Percentiles rank a stretch among this genome's conserved stretches.
These are phyloP conservation scores for Backusella morwellensis DNA, from an alignment of 192 early-diverging fungal genomes.

Conservation along the genomic window DNA sequence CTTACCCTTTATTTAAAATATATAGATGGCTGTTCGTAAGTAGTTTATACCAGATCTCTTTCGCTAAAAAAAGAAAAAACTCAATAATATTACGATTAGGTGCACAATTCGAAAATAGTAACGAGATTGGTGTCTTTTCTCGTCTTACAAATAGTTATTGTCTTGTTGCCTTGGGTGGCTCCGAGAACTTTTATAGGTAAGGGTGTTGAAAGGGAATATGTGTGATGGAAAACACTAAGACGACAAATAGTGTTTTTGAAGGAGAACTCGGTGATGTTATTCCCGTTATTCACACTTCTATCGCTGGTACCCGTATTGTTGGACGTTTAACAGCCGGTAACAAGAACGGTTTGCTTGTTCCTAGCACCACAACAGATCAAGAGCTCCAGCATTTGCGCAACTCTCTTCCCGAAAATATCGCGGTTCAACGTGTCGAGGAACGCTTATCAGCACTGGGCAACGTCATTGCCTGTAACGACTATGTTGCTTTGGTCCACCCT, in stretches of 20 bases:
- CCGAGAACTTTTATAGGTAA: conserved; percentile 99
- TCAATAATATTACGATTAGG: conserved; percentile 38
- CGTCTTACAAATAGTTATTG: conserved; percentile 98
- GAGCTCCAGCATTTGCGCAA: conserved; percentile 98
- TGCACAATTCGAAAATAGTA: conserved; percentile 98
- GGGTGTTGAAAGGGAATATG: not conserved
- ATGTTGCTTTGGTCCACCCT: conserved; percentile 97
- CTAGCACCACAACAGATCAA: conserved; percentile 94
- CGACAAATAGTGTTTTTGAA: conserved; percentile 79
- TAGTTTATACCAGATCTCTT: not conserved
- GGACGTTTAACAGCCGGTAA: conserved; percentile 95
- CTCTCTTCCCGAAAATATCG: conserved; percentile 89
- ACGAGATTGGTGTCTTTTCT: conserved; percentile 98
- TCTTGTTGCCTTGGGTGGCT: conserved; percentile 95
- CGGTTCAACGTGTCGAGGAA: conserved; percentile 97
- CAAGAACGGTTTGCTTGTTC: conserved; percentile 91
- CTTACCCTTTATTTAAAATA: not conserved
- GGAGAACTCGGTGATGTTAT: conserved; percentile 92
- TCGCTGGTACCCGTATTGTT: conserved; percentile 95
- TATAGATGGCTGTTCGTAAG: conserved; percentile 5
- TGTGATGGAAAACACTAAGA: not conserved
- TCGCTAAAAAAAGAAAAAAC: not conserved
- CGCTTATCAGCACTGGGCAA: conserved; percentile 96
- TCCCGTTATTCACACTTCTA: conserved; percentile 95
- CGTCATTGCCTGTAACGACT: conserved; percentile 99